These are phyloP conservation scores for Sicyos edulis DNA, from an alignment of 306 rosid species.

Conservation along the genomic window DNA sequence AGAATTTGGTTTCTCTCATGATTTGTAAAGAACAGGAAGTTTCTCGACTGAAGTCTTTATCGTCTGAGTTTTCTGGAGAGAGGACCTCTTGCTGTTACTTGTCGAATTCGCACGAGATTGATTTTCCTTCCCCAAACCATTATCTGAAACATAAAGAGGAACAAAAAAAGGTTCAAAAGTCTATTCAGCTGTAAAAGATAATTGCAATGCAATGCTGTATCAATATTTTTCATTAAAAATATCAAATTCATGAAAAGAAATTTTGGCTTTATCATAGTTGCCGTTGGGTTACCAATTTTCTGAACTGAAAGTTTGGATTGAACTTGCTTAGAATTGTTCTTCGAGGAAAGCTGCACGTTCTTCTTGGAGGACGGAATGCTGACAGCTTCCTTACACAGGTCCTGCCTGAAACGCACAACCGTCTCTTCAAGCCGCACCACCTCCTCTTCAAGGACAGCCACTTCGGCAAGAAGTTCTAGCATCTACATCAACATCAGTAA, in stretches of 20 bases:
- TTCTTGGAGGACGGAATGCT: conserved; percentile 57
- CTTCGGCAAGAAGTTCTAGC: conserved; percentile 81
- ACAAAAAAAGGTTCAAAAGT: conserved; percentile 16
- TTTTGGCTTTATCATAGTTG: too few species aligned
- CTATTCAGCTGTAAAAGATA: background rate
- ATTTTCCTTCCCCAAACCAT: conserved; percentile 52
- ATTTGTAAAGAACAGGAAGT: conserved; percentile 33
- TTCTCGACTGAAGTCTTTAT: conserved; percentile 36
- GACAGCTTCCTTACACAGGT: conserved; percentile 72
- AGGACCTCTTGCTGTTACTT: conserved; percentile 36
- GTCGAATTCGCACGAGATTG: conserved; percentile 33
- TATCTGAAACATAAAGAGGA: conserved; percentile 37
- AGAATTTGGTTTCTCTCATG: conserved; percentile 41
- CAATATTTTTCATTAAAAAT: background rate
- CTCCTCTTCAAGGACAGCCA: conserved; percentile 95
- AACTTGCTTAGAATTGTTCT: conserved; percentile 27
- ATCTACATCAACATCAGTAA: conserved; percentile 42
- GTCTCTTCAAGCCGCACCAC: conserved; percentile 80
- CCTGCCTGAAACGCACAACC: conserved; percentile 65
- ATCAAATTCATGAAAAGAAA: too few species aligned
- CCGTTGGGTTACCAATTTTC: conserved; percentile 23
- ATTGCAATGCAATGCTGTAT: background rate
- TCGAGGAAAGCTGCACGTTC: conserved; percentile 33
- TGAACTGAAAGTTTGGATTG: conserved; percentile 36
- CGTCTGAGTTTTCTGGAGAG: conserved; percentile 26